These are phyloP conservation scores for Arbutus unedo DNA, from an alignment of 148 eudicot genomes.

Conservation along the genomic window DNA sequence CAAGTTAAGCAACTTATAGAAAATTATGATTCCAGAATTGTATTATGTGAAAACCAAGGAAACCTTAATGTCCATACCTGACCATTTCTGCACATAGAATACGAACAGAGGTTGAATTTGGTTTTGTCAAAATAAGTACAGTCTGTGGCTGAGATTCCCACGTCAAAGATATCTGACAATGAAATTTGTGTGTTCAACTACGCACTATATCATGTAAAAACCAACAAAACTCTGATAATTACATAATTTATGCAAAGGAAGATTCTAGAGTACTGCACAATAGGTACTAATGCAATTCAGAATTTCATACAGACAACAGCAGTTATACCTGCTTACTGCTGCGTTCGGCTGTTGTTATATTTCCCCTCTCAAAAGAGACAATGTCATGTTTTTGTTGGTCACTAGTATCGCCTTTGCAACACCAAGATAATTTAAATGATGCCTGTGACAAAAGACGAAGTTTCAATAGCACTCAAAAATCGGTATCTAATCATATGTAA, in stretches of 20 bases:
- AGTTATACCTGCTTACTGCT: slow-evolving; percentile 91
- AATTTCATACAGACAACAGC: slow-evolving; percentile 8
- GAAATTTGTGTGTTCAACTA: background rate
- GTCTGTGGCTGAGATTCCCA: slow-evolving; percentile 90
- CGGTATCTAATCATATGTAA: background rate
- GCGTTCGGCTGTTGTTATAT: slow-evolving; percentile 80
- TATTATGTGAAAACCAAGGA: background rate
- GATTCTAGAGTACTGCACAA: background rate
- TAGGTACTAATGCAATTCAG: background rate
- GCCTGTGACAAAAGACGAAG: slow-evolving; percentile 53
- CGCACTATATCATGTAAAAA: background rate
- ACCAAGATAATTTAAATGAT: slow-evolving; percentile 90
- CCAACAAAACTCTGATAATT: background rate
- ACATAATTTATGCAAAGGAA: background rate
- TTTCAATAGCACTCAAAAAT: slow-evolving; percentile 5
- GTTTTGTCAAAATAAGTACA: slow-evolving; percentile 87
- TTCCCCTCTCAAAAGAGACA: slow-evolving; percentile 92
- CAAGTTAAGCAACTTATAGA: background rate
- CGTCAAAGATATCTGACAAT: slow-evolving; percentile 86
- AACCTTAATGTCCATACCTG: slow-evolving; percentile 43
- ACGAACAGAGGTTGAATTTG: slow-evolving; percentile 82
- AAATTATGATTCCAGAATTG: slow-evolving; percentile 2
- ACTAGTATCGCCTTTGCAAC: slow-evolving; percentile 65
- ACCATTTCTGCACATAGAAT: slow-evolving; percentile 75
- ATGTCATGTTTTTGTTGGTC: slow-evolving; percentile 90